phyloP scores from a whole-genome alignment of 2,329 filamentous ascomycete genomes.

The Fonsecaea monophora region DNA sequence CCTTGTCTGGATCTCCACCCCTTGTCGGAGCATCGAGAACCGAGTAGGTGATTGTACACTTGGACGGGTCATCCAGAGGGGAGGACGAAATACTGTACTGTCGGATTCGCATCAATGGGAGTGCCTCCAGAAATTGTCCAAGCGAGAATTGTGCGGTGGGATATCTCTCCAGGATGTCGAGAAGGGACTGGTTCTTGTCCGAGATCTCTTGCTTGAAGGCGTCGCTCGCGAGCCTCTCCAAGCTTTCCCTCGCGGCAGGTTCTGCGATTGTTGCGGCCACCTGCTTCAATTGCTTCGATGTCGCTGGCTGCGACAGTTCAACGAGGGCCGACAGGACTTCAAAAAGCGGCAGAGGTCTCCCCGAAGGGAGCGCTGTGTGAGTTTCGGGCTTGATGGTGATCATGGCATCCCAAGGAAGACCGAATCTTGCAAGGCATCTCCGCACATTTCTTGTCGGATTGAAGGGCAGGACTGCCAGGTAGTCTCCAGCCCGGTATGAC shows the following conservation, averaged over 20 bases:
- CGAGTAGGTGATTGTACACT: constrained; percentile 71
- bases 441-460: constrained; percentile 67
- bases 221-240: constrained; percentile 18
- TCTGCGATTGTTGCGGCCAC: constrained; percentile 8
- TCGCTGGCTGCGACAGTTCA: constrained; percentile 75
- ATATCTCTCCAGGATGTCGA: constrained; percentile 73
- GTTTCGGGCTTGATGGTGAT: constrained; percentile 64
- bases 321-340: constrained; percentile 73
- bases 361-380: constrained; percentile 53
- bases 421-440: constrained; percentile 67
- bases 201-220: constrained; percentile 50
- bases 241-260: constrained; percentile 14
- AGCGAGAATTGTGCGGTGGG: constrained; percentile 66
- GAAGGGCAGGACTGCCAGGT: constrained; percentile 71
- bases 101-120: constrained; percentile 76
- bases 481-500: constrained; percentile 72
- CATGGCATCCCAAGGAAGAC: constrained; percentile 71
- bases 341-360: constrained; percentile 65
- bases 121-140: constrained; percentile 70
- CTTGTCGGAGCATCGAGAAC: constrained; percentile 68
- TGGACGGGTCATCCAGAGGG: constrained; percentile 63
- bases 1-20: constrained; percentile 49
- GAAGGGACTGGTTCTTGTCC: constrained; percentile 60
- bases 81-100: constrained; percentile 82
- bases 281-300: constrained; percentile 59